phyloP scores from a whole-genome alignment of 306 rosid species.

The Aeschynomene evenia region DNA sequence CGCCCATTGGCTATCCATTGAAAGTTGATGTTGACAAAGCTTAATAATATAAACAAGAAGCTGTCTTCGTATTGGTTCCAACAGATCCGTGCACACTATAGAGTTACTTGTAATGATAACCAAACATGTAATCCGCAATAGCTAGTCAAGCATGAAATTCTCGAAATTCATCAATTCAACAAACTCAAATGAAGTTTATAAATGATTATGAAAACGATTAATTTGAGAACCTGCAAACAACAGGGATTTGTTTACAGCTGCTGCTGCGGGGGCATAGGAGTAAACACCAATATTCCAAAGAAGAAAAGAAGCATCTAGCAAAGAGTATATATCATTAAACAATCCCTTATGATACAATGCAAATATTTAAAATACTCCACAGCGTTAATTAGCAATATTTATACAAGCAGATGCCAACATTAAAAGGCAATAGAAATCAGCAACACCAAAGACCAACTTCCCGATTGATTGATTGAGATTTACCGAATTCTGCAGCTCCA shows the following conservation, averaged over 20 bases:
- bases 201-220: neutral
- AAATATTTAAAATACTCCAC: slow-evolving; percentile 19
- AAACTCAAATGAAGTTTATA: neutral
- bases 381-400: neutral
- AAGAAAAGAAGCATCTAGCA: too few relatives aligned
- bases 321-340: slow-evolving; percentile 3
- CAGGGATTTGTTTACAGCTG: neutral
- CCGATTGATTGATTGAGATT: slow-evolving; percentile 2
- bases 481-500: slow-evolving; percentile 6
- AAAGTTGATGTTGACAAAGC: too few relatives aligned
- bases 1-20: too few relatives aligned
- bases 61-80: too few relatives aligned
- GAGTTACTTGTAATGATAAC: neutral
- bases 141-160: neutral
- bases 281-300: neutral
- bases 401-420: slow-evolving; percentile 8
- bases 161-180: neutral
- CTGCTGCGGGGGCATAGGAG: too few relatives aligned
- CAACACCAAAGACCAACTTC: slow-evolving; percentile 30
- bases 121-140: neutral
- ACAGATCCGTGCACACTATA: too few relatives aligned
- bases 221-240: neutral
- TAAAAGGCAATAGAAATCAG: slow-evolving; percentile 33
- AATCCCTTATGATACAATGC: slow-evolving; percentile 3
- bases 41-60: too few relatives aligned